phyloP scores from a whole-genome alignment of 371 early-diverging fungal genomes.

The Actinomucor elegans region DNA sequence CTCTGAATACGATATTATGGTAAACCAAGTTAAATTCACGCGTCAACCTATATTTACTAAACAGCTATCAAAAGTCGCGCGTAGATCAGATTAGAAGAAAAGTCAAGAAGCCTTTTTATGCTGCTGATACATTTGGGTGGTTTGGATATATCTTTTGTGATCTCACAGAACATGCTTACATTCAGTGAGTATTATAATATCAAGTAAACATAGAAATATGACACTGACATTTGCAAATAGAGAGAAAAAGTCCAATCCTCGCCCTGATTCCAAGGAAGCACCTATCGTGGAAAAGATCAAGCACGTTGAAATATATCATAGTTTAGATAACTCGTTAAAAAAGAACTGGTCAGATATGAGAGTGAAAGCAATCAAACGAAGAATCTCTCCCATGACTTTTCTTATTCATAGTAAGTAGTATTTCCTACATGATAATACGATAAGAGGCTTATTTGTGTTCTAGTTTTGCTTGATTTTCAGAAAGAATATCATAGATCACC shows the following conservation, averaged over 20 bases:
- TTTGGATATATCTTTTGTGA: slow-evolving; percentile 87
- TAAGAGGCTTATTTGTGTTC: background rate
- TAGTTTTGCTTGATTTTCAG: slow-evolving; percentile 40
- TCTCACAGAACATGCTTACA: slow-evolving; percentile 66
- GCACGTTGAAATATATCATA: slow-evolving; percentile 40
- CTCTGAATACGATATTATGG: slow-evolving; percentile 30
- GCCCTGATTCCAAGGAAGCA: slow-evolving; percentile 31
- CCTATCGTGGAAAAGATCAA: slow-evolving; percentile 40
- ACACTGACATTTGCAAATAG: background rate
- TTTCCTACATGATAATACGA: background rate
- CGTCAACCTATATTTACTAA: too few species aligned
- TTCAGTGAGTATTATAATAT: slow-evolving; percentile 47
- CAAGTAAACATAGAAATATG: too few species aligned
- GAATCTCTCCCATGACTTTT: slow-evolving; percentile 50
- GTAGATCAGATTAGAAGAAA: slow-evolving; percentile 59
- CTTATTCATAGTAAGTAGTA: slow-evolving; percentile 50
- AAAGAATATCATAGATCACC: slow-evolving; percentile 26
- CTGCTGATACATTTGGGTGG: slow-evolving; percentile 71
- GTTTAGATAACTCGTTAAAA: slow-evolving; percentile 37
- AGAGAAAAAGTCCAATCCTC: slow-evolving; percentile 16
- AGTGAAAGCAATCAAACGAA: slow-evolving; percentile 37
- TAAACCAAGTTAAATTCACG: too few species aligned
- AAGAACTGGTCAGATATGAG: slow-evolving; percentile 32
- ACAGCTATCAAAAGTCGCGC: slow-evolving; percentile 48
- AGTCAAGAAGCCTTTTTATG: slow-evolving; percentile 61